Evolutionary conservation across 768 basidiomycete genomes (phyloP).

Genomic region (Coprinopsis marcescibilis): DNA sequence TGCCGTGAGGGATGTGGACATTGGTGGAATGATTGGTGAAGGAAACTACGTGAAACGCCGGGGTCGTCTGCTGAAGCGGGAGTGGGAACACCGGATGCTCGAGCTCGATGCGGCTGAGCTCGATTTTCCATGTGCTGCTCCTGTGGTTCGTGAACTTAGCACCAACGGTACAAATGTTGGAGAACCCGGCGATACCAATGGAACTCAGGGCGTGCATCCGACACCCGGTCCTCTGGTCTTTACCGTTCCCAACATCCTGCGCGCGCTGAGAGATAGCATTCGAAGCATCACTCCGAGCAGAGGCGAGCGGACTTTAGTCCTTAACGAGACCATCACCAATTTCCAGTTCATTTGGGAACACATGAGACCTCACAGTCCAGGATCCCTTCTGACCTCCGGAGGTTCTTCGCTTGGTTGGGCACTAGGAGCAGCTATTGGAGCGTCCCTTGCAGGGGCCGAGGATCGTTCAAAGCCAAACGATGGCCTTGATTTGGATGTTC

Average conservation of each 20-base stretch:
- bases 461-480: not conserved
- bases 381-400: constrained; percentile 49
- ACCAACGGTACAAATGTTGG: constrained; percentile 2
- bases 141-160: not conserved
- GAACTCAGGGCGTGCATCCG: not conserved
- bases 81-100: constrained; percentile 13
- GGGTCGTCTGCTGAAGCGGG: constrained; percentile 5
- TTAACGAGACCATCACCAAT: constrained; percentile 64
- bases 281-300: constrained; percentile 30
- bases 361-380: constrained; percentile 44
- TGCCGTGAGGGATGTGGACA: constrained; percentile 23
- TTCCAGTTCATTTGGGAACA: constrained; percentile 52
- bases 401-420: constrained; percentile 67
- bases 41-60: constrained; percentile 15
- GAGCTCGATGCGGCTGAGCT: constrained; percentile 6
- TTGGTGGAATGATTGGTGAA: constrained; percentile 16
- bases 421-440: constrained; percentile 60
- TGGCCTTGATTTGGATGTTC: not conserved
- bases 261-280: constrained; percentile 39
- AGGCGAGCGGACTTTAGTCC: constrained; percentile 36
- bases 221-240: constrained; percentile 14
- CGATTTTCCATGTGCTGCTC: not conserved
- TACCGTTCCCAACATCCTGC: constrained; percentile 45
- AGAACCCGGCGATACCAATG: constrained; percentile 1
- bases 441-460: constrained; percentile 37